phyloP scores from a whole-genome alignment of 768 basidiomycete genomes.

The Boletus huronensis region DNA sequence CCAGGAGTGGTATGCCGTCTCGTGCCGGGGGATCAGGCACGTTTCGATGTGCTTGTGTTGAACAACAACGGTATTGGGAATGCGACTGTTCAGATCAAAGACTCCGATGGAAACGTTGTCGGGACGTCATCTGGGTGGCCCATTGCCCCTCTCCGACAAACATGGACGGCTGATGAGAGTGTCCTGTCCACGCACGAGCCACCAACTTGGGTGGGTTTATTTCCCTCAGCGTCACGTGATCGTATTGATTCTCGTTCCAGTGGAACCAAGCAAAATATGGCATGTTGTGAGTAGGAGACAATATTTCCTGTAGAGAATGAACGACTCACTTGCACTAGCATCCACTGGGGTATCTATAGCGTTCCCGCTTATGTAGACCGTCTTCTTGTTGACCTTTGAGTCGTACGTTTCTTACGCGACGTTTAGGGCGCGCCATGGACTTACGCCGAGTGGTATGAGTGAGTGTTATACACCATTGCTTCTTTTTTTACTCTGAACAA shows the following conservation, averaged over 20 bases:
- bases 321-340: constrained; percentile 26
- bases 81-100: constrained; percentile 34
- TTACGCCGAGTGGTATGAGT: constrained; percentile 60
- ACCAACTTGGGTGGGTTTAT: constrained; percentile 47
- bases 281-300: constrained; percentile 37
- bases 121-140: constrained; percentile 38
- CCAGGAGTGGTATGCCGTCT: constrained; percentile 44
- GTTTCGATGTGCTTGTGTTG: constrained; percentile 45
- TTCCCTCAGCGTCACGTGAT: not conserved
- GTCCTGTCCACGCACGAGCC: constrained; percentile 46
- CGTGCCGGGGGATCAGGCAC: constrained; percentile 47
- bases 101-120: constrained; percentile 34
- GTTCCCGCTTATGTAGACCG: constrained; percentile 40
- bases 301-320: not conserved
- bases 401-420: not conserved
- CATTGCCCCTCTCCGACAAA: constrained; percentile 36
- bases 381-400: not conserved
- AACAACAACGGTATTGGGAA: constrained; percentile 30
- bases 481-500: not conserved
- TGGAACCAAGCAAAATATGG: constrained; percentile 54
- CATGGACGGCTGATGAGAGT: constrained; percentile 38
- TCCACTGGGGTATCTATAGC: constrained; percentile 51
- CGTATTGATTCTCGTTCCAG: constrained; percentile 23
- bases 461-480: constrained; percentile 17
- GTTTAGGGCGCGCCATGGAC: constrained; percentile 35